These are phyloP conservation scores for Rhizoclosmatium sp. DNA, from an alignment of 192 early-diverging fungal genomes.

Conservation along the genomic window DNA sequence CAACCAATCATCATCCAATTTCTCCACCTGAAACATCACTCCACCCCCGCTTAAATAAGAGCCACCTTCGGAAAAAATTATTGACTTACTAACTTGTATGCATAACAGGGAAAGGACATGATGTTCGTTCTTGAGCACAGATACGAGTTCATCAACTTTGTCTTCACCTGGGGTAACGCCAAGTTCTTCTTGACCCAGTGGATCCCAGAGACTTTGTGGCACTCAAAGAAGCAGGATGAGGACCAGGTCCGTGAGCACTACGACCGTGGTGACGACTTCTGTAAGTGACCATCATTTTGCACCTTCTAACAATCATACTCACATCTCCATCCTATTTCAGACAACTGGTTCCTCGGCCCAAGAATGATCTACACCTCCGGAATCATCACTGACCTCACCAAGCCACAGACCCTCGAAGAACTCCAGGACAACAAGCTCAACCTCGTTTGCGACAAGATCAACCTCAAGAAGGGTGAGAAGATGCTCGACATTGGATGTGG, in stretches of 20 bases:
- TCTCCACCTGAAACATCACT: neutral
- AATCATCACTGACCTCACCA: constrained; percentile 78
- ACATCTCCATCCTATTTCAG: neutral
- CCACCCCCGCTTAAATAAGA: no score
- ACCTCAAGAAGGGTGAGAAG: constrained; percentile 85
- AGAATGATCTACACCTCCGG: constrained; percentile 98
- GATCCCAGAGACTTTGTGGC: constrained; percentile 97
- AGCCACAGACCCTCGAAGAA: constrained; percentile 88
- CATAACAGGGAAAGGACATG: constrained; percentile 65
- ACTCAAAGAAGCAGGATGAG: constrained; percentile 97
- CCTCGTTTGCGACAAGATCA: constrained; percentile 83
- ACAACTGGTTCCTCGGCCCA: constrained; percentile 68
- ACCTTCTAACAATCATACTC: neutral
- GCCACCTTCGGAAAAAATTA: no score
- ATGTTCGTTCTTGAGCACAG: constrained; percentile 88
- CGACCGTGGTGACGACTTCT: constrained; percentile 98
- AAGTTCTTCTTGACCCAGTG: constrained; percentile 95
- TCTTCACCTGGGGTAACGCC: constrained; percentile 81
- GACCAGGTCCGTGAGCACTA: constrained; percentile 98
- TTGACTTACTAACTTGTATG: no score
- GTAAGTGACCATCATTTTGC: constrained; percentile 81
- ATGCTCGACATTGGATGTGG: constrained; percentile 98
- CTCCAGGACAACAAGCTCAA: constrained; percentile 96
- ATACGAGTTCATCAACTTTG: constrained; percentile 94
- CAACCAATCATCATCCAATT: neutral